Evolutionary conservation across 2,329 filamentous ascomycete genomes (phyloP).

Genomic region (Stenocarpella maydis): DNA sequence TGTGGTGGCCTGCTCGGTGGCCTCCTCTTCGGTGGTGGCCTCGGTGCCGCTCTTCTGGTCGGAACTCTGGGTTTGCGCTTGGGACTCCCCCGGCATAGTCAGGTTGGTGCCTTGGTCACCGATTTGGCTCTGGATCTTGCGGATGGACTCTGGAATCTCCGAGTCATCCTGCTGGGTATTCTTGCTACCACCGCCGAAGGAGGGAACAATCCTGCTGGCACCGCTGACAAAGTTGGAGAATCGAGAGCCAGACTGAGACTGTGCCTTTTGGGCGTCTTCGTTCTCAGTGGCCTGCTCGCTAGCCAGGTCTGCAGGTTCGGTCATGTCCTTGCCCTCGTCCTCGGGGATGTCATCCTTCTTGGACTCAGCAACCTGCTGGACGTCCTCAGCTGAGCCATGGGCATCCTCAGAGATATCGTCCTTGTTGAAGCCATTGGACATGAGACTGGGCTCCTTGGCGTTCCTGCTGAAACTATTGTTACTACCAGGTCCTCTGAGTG

Average conservation of each 20-base stretch:
- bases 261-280: constrained; percentile 16
- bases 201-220: constrained; percentile 30
- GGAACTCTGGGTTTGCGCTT: constrained; percentile 29
- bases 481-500: constrained; percentile 30
- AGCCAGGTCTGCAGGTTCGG: constrained; percentile 34
- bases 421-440: constrained; percentile 27
- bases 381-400: constrained; percentile 17
- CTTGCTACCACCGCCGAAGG: constrained; percentile 32
- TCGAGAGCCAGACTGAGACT: constrained; percentile 27
- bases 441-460: constrained; percentile 33
- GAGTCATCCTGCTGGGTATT: constrained; percentile 24
- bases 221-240: constrained; percentile 34
- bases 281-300: constrained; percentile 29
- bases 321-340: constrained; percentile 38
- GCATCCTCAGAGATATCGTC: constrained; percentile 23
- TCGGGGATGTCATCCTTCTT: constrained; percentile 33
- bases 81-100: constrained; percentile 26
- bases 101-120: constrained; percentile 34
- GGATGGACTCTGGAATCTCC: constrained; percentile 27
- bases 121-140: constrained; percentile 33
- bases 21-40: constrained; percentile 29
- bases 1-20: constrained; percentile 34
- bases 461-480: constrained; percentile 35
- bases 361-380: constrained; percentile 26
- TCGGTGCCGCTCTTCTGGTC: constrained; percentile 35